phyloP scores from a whole-genome alignment of 139 green algal genomes.

The Chlamydomonas applanata region DNA sequence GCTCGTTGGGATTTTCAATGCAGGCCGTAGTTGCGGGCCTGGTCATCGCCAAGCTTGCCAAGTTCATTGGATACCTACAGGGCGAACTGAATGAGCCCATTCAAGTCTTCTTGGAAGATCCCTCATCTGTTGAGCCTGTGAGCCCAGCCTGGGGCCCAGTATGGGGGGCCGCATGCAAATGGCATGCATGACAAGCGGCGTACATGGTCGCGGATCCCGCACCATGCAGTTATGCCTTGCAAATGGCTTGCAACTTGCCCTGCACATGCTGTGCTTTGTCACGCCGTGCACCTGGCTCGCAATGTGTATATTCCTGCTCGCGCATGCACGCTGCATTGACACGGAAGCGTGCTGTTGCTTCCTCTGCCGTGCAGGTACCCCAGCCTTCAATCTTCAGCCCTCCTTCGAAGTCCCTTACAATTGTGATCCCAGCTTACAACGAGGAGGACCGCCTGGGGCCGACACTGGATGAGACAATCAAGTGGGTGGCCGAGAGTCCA shows the following conservation, averaged over 20 bases:
- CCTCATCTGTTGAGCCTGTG: conserved; percentile 33
- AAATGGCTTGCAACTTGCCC: background rate
- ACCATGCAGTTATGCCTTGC: background rate
- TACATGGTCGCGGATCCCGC: no score
- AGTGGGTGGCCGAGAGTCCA: conserved; percentile 33
- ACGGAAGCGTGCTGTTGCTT: background rate
- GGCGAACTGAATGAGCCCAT: conserved; percentile 22
- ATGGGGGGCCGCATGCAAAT: no score
- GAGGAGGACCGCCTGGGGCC: conserved; percentile 81
- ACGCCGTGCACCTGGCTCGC: background rate
- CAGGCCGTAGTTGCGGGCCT: background rate
- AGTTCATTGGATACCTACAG: background rate
- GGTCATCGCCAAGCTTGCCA: background rate
- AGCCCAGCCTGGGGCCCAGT: background rate
- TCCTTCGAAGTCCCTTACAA: conserved; percentile 69
- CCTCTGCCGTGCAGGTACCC: conserved; percentile 34
- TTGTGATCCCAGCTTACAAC: conserved; percentile 93
- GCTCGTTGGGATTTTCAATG: background rate
- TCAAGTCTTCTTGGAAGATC: conserved; percentile 37
- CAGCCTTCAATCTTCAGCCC: conserved; percentile 64
- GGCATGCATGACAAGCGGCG: no score
- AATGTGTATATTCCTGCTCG: background rate
- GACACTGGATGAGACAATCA: conserved; percentile 80
- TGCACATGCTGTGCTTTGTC: background rate
- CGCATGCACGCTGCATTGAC: background rate